Base-by-base conservation (phyloP, 2,329 filamentous ascomycete species). In the Trichoderma atroviride region DNA sequence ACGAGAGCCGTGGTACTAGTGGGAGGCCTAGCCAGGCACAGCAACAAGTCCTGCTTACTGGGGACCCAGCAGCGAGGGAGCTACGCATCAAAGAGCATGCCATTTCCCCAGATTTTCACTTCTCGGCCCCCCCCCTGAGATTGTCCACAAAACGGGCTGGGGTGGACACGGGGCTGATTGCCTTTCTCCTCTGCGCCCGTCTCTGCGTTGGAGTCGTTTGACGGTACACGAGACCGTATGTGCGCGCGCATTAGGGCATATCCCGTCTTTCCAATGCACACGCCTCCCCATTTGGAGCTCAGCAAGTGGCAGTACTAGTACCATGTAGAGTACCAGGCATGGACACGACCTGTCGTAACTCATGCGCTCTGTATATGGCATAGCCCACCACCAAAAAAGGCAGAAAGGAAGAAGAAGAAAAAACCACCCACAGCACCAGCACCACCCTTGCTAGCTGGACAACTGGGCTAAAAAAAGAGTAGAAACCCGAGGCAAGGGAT, bases 31-130 rank as follows among this genome's bases (percentile, higher is more conserved):
- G 63, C 63, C 53, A 58, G 53, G 63, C 63, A 58, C 63, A 47
- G 4, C 50, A 43, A 43, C 52, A 56, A 33, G 27, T 57, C 52
- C n/a, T 66, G 33, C 63, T 57, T 66, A 37, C 63, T n/a, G 37
- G 53, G 55, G 29, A 29, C 63, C 61, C 63, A 66, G 55, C 27
- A 50, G 14, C 19, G 22, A 66, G 37, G 40, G n/a, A 57, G 22
- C 35, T 16, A 52, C 61, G 52, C 61, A 69, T 69, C 61, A 56
- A 40, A n/a, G 47, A 57, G 61, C 61, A 66, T 65, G 68, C 29
- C 50, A 56, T 61, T 70, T 70, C 68, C 68, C 68, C 68, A 66
- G 68, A 70, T 70, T 66, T 69, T 66, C 56, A 31, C 43, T 52
- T 52, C 55, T 35, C 53, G 31, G 59, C 55, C 55, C 68, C 55